Evolutionary conservation across 164 flowering plant genomes (phyloP), one percentile per base, ranked within the genome.

Genomic region (Stephania japonica): DNA sequence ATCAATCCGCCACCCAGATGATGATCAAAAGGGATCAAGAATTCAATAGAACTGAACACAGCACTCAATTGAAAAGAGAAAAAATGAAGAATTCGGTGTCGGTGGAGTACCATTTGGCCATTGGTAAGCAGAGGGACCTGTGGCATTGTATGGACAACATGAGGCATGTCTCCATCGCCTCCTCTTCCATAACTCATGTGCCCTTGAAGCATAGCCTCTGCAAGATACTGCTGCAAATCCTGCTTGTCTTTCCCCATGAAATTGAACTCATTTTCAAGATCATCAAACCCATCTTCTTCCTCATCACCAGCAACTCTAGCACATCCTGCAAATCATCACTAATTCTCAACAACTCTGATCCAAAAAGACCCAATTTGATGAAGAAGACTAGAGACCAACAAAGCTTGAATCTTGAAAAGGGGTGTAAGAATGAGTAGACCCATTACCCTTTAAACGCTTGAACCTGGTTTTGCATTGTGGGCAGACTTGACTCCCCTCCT

Each of bases 281-380:
- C 91, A 75, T 87, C 91, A 6, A 73, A 73, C 56, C 65, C 89
- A 67, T 87, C 91, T 75, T 88, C 91, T 69, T 88, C 91, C 32
- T 88, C 91, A 71, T 88, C 89, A 0, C 91, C 91, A 3, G 80
- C 82, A 24, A 88, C 91, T 77, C 89, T 85, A 5, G 89, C 83
- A 74, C 85, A 79, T n/a, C 91, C 91, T 88, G 83, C 44, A 73
- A 70, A 62, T 70, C 53, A 68, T 27, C 67, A 71, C 24, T 4
- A 56, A 5, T 44, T 24, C 27, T 14, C 59, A 38, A 65, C 23
- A 64, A 41, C 38, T 2, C 44, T 32, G 21, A 43, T 49, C 10
- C 14, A 14, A 74, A 66, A 42, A 70, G 3, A 25, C 25, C 61
- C 32, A 8, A 44, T 26, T 62, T 38, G 25, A 72, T 43, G 38